Evolutionary conservation across 176 grass and related monocot species (phyloP).

Genomic region (Zoysia pacifica): DNA sequence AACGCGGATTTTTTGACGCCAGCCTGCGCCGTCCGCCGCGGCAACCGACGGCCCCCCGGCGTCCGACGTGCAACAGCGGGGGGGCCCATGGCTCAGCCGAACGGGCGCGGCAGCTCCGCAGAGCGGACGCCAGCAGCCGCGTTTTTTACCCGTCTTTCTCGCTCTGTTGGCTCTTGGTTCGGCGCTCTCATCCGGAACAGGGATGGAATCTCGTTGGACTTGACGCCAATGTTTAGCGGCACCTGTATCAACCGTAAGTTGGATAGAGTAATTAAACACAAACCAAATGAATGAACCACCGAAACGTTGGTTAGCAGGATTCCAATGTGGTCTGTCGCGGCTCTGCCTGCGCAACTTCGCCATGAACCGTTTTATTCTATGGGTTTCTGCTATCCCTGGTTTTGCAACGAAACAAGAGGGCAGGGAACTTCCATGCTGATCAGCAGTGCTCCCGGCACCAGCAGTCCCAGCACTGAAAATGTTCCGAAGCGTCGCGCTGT

Average conservation of each 20-base stretch:
- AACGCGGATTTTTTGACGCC: too few relatives aligned
- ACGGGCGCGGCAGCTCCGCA: too few relatives aligned
- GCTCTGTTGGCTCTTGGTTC: not conserved
- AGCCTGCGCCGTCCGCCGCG: too few relatives aligned
- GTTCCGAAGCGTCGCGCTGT: not conserved
- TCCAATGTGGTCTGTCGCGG: not conserved
- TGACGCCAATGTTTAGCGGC: not conserved
- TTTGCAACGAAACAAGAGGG: not conserved
- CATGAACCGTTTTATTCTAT: not conserved
- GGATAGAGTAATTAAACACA: not conserved
- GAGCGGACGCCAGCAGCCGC: too few relatives aligned
- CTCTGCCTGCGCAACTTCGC: not conserved
- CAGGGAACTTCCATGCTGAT: not conserved
- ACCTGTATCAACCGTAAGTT: not conserved
- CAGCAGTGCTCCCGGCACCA: not conserved
- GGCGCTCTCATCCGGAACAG: not conserved
- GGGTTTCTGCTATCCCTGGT: not conserved
- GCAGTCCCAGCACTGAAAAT: not conserved
- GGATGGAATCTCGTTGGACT: not conserved
- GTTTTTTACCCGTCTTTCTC: too few relatives aligned
- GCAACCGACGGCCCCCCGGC: too few relatives aligned
- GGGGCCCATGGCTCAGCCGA: too few relatives aligned
- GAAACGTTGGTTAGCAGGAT: slow-evolving; percentile 14
- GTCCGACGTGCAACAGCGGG: too few relatives aligned
- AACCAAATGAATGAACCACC: slow-evolving; percentile 16